phyloP scores from a whole-genome alignment of 2,329 filamentous ascomycete species.

The Exophiala dermatitidis region DNA sequence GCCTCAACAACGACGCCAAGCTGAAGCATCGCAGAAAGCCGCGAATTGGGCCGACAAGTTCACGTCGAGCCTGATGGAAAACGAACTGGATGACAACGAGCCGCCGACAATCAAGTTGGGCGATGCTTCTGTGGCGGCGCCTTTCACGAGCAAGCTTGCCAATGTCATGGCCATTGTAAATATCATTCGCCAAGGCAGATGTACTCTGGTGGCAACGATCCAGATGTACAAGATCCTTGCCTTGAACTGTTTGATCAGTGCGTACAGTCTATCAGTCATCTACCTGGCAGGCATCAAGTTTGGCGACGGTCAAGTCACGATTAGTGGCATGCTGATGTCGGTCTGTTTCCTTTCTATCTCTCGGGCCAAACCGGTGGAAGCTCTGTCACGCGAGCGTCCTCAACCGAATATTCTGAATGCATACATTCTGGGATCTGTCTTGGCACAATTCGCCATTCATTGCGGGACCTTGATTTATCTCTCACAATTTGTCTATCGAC shows the following conservation, averaged over 20 bases:
- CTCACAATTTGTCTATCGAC: conserved; percentile 74
- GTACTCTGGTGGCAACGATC: conserved; percentile 94
- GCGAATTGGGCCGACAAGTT: conserved; percentile 78
- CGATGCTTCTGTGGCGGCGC: conserved; percentile 92
- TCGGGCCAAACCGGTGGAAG: conserved; percentile 91
- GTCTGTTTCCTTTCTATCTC: conserved; percentile 98
- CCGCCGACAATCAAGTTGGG: conserved; percentile 94
- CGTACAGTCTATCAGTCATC: conserved; percentile 91
- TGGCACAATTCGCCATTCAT: conserved; percentile 94
- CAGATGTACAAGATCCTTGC: conserved; percentile 99
- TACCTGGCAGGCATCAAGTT: conserved; percentile 99
- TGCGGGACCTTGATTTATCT: conserved; percentile 92
- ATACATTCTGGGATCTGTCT: conserved; percentile 96
- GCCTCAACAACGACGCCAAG: conserved; percentile 45
- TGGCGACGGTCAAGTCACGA: conserved; percentile 94
- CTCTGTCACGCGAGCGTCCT: conserved; percentile 89
- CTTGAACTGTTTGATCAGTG: conserved; percentile 93
- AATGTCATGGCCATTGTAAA: conserved; percentile 97
- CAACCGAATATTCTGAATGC: conserved; percentile 99
- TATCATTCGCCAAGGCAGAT: conserved; percentile 95
- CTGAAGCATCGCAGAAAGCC: conserved; percentile 61
- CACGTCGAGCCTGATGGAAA: conserved; percentile 79
- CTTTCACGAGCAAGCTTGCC: conserved; percentile 94
- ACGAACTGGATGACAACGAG: conserved; percentile 78
- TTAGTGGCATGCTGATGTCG: conserved; percentile 99